phyloP scores from a whole-genome alignment of 345 rosid species.

The Viola odorata region DNA sequence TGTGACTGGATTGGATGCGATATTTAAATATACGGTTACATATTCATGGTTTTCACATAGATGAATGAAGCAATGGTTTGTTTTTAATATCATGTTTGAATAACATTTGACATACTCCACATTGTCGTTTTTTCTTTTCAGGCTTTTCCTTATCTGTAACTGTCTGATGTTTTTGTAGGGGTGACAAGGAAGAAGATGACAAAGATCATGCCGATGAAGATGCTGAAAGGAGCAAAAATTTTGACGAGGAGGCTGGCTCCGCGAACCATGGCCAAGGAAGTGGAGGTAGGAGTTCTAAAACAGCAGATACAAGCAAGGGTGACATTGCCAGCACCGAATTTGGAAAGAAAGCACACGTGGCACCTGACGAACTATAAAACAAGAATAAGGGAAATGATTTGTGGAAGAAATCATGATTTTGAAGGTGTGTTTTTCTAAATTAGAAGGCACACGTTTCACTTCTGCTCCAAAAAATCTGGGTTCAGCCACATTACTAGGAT shows the following conservation, averaged over 20 bases:
- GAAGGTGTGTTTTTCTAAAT: neutral
- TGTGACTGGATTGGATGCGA: neutral
- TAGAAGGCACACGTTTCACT: neutral
- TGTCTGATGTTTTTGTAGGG: slow-evolving; percentile 22
- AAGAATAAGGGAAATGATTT: neutral
- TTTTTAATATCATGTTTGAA: neutral
- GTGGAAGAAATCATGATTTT: slow-evolving; percentile 3
- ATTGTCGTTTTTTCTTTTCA: slow-evolving; percentile 32
- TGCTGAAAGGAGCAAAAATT: slow-evolving; percentile 31
- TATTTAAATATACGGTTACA: neutral
- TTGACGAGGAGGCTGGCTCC: slow-evolving; percentile 34
- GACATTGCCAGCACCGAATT: slow-evolving; percentile 1
- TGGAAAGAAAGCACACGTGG: neutral
- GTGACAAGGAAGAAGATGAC: slow-evolving; percentile 45
- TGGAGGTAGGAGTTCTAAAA: slow-evolving; percentile 16
- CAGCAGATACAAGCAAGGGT: slow-evolving; percentile 9
- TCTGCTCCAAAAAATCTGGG: neutral
- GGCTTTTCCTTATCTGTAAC: slow-evolving; percentile 44
- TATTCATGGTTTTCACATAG: no score
- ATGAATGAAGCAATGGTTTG: no score
- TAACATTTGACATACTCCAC: slow-evolving; percentile 2
- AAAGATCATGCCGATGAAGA: slow-evolving; percentile 27
- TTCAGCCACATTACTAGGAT: neutral
- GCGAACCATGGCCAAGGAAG: slow-evolving; percentile 2
- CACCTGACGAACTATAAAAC: neutral